phyloP scores from a whole-genome alignment of 78 protist species.

The Dictyostelium firmibasis region DNA sequence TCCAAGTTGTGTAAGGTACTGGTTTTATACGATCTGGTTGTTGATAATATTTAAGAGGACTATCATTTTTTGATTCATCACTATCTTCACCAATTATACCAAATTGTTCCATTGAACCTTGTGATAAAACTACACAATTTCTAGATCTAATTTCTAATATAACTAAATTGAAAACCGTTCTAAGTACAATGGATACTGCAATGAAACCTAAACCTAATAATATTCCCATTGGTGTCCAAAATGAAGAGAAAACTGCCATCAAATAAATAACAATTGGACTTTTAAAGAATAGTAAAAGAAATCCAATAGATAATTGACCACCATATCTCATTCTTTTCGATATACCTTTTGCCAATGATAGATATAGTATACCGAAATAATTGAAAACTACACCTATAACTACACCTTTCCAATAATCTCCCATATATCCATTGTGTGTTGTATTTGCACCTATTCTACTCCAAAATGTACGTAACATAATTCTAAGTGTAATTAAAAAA shows the following conservation, averaged over 20 bases:
- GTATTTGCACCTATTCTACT: slow-evolving; percentile 24
- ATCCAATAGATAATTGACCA: slow-evolving; percentile 56
- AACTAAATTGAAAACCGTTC: slow-evolving; percentile 3
- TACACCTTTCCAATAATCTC: slow-evolving; percentile 52
- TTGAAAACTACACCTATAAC: slow-evolving; percentile 33
- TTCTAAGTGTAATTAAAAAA: slow-evolving; percentile 5
- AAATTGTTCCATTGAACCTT: slow-evolving; percentile 13
- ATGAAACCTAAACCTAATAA: not conserved
- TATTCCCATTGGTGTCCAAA: slow-evolving; percentile 59
- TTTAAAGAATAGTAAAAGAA: slow-evolving; percentile 24
- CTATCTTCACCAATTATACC: not conserved
- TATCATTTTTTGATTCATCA: not conserved
- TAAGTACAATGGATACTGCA: not conserved
- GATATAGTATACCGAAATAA: slow-evolving; percentile 40
- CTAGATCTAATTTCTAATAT: slow-evolving; percentile 37
- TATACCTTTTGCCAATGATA: slow-evolving; percentile 7
- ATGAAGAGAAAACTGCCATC: slow-evolving; percentile 14
- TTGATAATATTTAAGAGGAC: not conserved
- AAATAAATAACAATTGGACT: slow-evolving; percentile 44
- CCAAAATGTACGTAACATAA: slow-evolving; percentile 67
- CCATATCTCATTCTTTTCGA: slow-evolving; percentile 58
- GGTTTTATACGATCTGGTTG: slow-evolving; percentile 27
- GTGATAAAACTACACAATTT: slow-evolving; percentile 57
- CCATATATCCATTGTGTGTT: not conserved
- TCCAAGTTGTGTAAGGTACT: slow-evolving; percentile 20